Conservation (phyloP, 306 rosid species). For the Cucumis melo region DNA sequence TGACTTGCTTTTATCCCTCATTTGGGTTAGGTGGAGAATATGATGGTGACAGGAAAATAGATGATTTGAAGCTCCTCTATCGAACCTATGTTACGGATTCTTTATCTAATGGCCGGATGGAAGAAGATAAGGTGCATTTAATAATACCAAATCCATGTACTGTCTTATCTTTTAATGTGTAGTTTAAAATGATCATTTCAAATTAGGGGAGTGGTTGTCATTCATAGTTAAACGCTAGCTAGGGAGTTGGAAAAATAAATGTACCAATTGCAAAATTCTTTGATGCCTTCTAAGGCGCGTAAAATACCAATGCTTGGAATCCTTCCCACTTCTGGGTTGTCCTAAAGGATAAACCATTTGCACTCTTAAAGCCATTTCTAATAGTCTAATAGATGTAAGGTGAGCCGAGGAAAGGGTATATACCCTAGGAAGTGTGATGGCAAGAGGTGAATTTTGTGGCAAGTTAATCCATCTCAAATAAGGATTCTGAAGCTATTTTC, state of each 20-base stretch:
- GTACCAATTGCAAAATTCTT: background rate
- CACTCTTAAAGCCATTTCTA: background rate
- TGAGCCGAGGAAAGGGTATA: background rate
- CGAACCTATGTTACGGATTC: constrained; percentile 39
- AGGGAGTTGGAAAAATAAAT: background rate
- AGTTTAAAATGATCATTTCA: background rate
- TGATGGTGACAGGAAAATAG: constrained; percentile 57
- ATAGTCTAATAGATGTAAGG: background rate
- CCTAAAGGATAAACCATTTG: background rate
- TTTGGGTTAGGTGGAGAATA: constrained; percentile 66
- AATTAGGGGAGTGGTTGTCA: background rate
- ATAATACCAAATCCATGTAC: background rate
- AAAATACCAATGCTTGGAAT: background rate
- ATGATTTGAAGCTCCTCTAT: constrained; percentile 82
- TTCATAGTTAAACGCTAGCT: background rate
- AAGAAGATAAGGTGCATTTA: constrained; percentile 34
- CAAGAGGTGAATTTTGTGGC: background rate
- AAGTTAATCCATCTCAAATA: background rate
- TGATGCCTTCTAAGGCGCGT: background rate
- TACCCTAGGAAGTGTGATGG: background rate
- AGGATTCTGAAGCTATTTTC: background rate
- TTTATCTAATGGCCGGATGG: constrained; percentile 37
- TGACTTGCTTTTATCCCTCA: constrained; percentile 13
- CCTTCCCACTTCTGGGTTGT: background rate
- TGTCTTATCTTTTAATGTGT: background rate